Evolutionary conservation across 164 flowering plant genomes (phyloP), one percentile per base, ranked within the genome.

Genomic region (Liriodendron chinense): DNA sequence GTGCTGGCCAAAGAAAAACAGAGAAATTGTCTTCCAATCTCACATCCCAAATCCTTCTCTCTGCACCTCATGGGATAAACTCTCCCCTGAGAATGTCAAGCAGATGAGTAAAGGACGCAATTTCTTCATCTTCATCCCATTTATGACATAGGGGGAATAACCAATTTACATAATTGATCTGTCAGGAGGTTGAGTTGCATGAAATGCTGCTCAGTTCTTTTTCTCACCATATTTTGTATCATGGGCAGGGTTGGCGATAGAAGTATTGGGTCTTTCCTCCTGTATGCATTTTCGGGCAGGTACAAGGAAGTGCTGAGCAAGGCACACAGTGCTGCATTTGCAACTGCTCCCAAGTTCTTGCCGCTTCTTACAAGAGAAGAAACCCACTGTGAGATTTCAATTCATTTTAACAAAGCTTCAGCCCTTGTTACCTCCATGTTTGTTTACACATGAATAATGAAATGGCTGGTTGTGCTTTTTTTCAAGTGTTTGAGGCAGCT

Each of bases 401-500:
- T 43, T 56, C 25, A 22, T 13, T 43, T 13, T 47, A 14, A 61
- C 1, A 12, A 23, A 25, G 18, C 22, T 10, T 59, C 43, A 25
- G 2, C n/a, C 6, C 14, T 47, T 34, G 21, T n/a, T 3, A 18
- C n/a, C 22, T 64, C 34, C 21, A 59, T 16, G 1, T 70, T 2
- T 14, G 56, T 16, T 22, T 26, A 16, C 13, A 9, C 2, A 34
- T n/a, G 22, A 7, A 62, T 25, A n/a, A 5, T 77, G 9, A 59
- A 24, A 12, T 61, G 24, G 23, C 24, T 65, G 22, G 22, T 72
- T 43, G 18, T 63, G 50, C 8, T 76, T 66, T 79, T 21, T 49
- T 70, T 76, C 65, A 68, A 94, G 99, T 92, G 85, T 91, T 84
- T 73, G 93, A 93, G 74, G 88, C 97, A 77, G 99, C 98, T 74